Evolutionary conservation across 495 filamentous ascomycete genomes (phyloP).

Genomic region (Penicillium fimorum): DNA sequence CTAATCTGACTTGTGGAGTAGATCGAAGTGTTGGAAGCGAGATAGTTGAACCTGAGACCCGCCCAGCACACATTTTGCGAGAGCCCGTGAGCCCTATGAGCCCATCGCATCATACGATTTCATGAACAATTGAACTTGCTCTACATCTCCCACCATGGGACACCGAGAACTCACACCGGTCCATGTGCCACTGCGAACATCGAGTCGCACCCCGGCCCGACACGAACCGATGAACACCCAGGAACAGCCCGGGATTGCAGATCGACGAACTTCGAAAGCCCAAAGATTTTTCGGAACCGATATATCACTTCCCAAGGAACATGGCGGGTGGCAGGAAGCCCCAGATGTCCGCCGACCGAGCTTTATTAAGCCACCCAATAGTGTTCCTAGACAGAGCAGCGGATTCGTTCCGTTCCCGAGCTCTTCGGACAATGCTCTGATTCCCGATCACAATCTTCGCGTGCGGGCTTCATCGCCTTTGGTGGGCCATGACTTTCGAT

Average conservation of each 20-base stretch:
- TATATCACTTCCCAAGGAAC: slow-evolving; percentile 25
- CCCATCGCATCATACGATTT: slow-evolving; percentile 6
- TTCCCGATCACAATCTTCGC: slow-evolving; percentile 35
- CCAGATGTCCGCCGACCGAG: slow-evolving; percentile 28
- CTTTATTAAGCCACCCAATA: slow-evolving; percentile 28
- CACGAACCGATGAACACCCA: slow-evolving; percentile 20
- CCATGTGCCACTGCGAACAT: slow-evolving; percentile 33
- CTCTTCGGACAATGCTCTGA: slow-evolving; percentile 15
- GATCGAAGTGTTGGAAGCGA: slow-evolving; percentile 2
- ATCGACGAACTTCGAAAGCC: slow-evolving; percentile 35
- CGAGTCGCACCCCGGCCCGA: slow-evolving; percentile 27
- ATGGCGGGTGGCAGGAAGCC: slow-evolving; percentile 22
- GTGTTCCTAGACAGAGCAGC: slow-evolving; percentile 19
- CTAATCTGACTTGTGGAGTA: slow-evolving; percentile 8
- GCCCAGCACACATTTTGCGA: background rate
- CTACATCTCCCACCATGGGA: slow-evolving; percentile 15
- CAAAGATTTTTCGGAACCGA: slow-evolving; percentile 42
- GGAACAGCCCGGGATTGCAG: slow-evolving; percentile 18
- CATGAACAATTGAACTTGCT: slow-evolving; percentile 2
- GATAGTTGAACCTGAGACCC: slow-evolving; percentile 6
- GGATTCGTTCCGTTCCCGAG: slow-evolving; percentile 31
- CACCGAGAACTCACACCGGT: slow-evolving; percentile 23
- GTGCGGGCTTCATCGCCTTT: slow-evolving; percentile 47
- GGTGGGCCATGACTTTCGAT: slow-evolving; percentile 38
- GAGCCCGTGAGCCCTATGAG: background rate